Evolutionary conservation across 257 asterid genomes (phyloP), one percentile per base, ranked within the genome.

Genomic region (Lycium ferocissimum): DNA sequence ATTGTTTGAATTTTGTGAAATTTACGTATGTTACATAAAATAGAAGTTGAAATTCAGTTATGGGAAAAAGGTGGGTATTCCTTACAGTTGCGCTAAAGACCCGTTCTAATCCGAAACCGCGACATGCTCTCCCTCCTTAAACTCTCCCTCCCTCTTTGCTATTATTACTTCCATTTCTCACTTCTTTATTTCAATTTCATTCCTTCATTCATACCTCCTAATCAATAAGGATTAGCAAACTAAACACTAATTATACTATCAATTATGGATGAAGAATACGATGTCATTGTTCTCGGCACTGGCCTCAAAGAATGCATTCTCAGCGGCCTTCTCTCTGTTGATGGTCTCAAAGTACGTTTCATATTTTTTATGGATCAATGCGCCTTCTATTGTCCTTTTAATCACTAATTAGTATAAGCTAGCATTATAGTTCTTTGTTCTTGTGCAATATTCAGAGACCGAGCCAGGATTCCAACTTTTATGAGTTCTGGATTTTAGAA

Each of bases 251-350:
- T 12, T 7, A 7, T 26, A 38, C 37, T 65, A 51, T 71, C 84
- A 85, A 49, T 10, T 83, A 95, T 95, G 98, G 98, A 95, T 90
- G 98, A 95, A 92, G 97, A 94, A 83, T 95, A 95, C n/a, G 98
- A 95, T 73, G 97, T 95, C 26, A 93, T 95, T 80, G 98, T 95
- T 86, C 97, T 95, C 2, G 98, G 98, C 69, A 95, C 98, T 22
- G 98, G 98, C n/a, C 98, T 95, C 67, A 95, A 95, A 83, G 98
- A 95, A 88, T 95, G 98, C 90, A 95, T 95, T 84, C 96, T 95
- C 86, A 95, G 98, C 26, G 98, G 98, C 79, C 96, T 95, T 82
- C 95, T 95, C 87, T 95, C 98, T 43, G 97, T 95, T 20, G 96
- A 95, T 82, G 98, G 98, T 85, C 93, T 94, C 83, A 95, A 94